phyloP scores from a whole-genome alignment of 1,284 basidiomycete genomes.

The Cutaneotrichosporon dermatis region DNA sequence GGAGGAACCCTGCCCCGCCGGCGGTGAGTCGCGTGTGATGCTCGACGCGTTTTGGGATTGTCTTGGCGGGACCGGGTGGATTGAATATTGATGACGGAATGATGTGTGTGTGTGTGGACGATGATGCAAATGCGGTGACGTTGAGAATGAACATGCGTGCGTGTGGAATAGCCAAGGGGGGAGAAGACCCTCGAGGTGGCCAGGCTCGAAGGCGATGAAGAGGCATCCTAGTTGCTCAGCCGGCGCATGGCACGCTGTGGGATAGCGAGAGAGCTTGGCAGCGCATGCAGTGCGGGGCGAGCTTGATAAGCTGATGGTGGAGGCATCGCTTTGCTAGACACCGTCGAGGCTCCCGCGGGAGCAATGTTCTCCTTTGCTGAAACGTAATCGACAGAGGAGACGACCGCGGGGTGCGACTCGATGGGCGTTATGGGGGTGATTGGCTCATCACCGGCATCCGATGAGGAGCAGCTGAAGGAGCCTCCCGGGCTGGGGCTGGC shows the following conservation, averaged over 20 bases:
- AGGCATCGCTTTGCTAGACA: slow-evolving; percentile 18
- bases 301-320: slow-evolving; percentile 7
- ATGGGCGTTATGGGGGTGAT: slow-evolving; percentile 47
- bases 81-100: slow-evolving; percentile 1
- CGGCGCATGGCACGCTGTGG: slow-evolving; percentile 31
- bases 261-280: slow-evolving; percentile 23
- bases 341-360: slow-evolving; percentile 17
- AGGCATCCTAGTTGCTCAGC: slow-evolving; percentile 30
- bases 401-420: slow-evolving; percentile 32
- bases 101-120: slow-evolving; percentile 4
- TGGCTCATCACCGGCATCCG: slow-evolving; percentile 48
- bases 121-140: slow-evolving; percentile 3
- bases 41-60: neutral
- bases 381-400: slow-evolving; percentile 15
- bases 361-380: slow-evolving; percentile 45
- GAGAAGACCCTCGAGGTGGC: neutral
- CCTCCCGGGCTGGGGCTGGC: slow-evolving; percentile 35
- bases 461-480: slow-evolving; percentile 42
- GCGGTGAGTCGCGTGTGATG: neutral
- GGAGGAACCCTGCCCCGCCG: neutral
- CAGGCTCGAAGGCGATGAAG: neutral
- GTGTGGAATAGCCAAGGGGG: neutral
- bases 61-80: neutral
- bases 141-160: slow-evolving; percentile 12
- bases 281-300: slow-evolving; percentile 28